Evolutionary conservation across 225 moss, liverwort and hornwort species (phyloP).

Genomic region (Physcomitrium patens): DNA sequence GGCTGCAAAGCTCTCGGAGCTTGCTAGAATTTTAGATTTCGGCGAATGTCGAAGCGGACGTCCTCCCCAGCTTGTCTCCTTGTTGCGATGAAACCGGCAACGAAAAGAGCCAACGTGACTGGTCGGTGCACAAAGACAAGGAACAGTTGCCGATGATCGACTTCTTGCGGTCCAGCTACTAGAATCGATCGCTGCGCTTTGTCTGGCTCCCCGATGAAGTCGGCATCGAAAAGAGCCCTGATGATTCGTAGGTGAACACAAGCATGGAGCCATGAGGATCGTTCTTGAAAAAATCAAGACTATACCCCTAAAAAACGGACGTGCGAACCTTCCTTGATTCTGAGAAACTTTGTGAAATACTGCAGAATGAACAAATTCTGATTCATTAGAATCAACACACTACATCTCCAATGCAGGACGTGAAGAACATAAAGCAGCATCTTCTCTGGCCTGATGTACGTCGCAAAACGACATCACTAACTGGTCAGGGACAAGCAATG

Average conservation of each 20-base stretch:
- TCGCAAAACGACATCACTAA: too few species aligned
- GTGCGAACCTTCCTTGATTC: too few species aligned
- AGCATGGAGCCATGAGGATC: conserved; percentile 16
- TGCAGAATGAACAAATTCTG: too few species aligned
- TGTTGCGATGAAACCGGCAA: conserved; percentile 16
- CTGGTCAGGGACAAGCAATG: too few species aligned
- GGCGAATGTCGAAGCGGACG: conserved; percentile 12
- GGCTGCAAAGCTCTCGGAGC: background rate
- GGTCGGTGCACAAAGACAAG: conserved; percentile 26
- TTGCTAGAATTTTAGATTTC: background rate
- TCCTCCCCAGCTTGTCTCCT: conserved; percentile 7
- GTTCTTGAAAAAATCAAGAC: background rate
- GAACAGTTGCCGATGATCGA: background rate
- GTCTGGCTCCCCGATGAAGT: conserved; percentile 5
- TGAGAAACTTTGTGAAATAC: too few species aligned
- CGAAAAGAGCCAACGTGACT: conserved; percentile 27
- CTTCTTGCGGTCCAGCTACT: background rate
- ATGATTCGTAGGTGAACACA: conserved; percentile 25
- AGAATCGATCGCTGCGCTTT: background rate
- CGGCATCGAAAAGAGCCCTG: conserved; percentile 24
- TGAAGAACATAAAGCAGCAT: too few species aligned
- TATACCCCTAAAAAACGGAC: too few species aligned
- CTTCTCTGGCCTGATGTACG: too few species aligned
- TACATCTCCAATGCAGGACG: too few species aligned
- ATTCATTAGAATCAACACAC: too few species aligned